Conservation (phyloP, 768 basidiomycete genomes). For the Erythrobasidium yunnanense region DNA sequence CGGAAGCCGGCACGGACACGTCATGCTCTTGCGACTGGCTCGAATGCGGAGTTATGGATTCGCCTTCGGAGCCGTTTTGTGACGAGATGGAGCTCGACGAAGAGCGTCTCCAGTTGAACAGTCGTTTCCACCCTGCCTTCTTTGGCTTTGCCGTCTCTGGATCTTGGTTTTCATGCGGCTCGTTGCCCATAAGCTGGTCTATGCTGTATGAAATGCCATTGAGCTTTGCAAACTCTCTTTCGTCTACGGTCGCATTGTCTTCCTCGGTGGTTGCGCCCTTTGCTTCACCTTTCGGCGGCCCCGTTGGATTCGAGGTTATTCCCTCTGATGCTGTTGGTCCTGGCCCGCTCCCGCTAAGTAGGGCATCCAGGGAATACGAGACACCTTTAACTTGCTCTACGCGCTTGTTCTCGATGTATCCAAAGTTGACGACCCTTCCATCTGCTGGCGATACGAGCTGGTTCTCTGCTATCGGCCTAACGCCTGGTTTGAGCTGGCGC, state of each 20-base stretch:
- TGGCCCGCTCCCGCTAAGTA: slow-evolving; percentile 53
- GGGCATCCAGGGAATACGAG: slow-evolving; percentile 86
- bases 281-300: slow-evolving; percentile 37
- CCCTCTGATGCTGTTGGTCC: slow-evolving; percentile 46
- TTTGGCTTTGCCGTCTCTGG: slow-evolving; percentile 4
- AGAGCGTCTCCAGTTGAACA: background rate
- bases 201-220: slow-evolving; percentile 95
- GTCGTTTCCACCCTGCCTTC: background rate
- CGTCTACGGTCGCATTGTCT: slow-evolving; percentile 49
- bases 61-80: background rate
- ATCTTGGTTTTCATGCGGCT: slow-evolving; percentile 11
- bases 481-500: slow-evolving; percentile 68
- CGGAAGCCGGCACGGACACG: background rate
- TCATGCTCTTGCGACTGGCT: slow-evolving; percentile 12
- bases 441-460: slow-evolving; percentile 85
- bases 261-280: slow-evolving; percentile 46
- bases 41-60: background rate
- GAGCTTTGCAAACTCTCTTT: slow-evolving; percentile 85
- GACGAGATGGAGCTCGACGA: background rate
- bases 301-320: slow-evolving; percentile 37
- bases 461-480: slow-evolving; percentile 64
- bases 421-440: slow-evolving; percentile 82
- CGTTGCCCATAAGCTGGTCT: slow-evolving; percentile 68
- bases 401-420: slow-evolving; percentile 59
- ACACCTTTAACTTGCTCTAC: slow-evolving; percentile 98